Conservation (phyloP, 208 protist genomes). For the Leishmania arabica region DNA sequence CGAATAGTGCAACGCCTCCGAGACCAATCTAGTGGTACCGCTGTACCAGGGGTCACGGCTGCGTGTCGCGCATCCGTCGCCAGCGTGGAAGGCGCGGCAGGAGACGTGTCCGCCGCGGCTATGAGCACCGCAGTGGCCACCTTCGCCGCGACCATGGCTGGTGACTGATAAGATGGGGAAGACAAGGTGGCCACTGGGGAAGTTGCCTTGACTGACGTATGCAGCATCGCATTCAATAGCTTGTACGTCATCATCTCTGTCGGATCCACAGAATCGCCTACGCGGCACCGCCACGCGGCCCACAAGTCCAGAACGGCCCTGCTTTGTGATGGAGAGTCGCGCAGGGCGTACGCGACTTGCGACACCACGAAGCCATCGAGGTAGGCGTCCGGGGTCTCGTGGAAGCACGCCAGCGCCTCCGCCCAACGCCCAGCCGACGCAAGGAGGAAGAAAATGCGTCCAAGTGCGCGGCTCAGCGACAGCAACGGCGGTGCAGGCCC, state of each 20-base stretch:
- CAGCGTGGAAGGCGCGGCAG: slow-evolving; percentile 1
- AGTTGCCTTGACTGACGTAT: slow-evolving; percentile 25
- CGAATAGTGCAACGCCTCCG: slow-evolving; percentile 31
- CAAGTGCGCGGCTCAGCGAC: slow-evolving; percentile 13
- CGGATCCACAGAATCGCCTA: slow-evolving; percentile 52
- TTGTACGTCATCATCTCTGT: slow-evolving; percentile 52
- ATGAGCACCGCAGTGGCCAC: slow-evolving; percentile 22
- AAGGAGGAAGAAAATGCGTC: slow-evolving; percentile 57
- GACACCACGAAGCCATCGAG: slow-evolving; percentile 65
- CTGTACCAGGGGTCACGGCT: slow-evolving; percentile 2
- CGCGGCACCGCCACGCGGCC: slow-evolving; percentile 63
- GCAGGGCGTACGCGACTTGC: slow-evolving; percentile 53
- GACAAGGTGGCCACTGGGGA: slow-evolving; percentile 24
- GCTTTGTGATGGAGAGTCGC: slow-evolving; percentile 13
- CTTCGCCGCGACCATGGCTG: slow-evolving; percentile 2
- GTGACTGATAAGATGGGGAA: slow-evolving; percentile 9
- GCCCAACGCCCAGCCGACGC: slow-evolving; percentile 50
- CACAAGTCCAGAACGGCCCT: slow-evolving; percentile 56
- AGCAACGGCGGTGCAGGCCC: not conserved
- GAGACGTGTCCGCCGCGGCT: slow-evolving; percentile 11
- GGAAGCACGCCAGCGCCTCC: slow-evolving; percentile 56
- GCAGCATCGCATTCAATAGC: slow-evolving; percentile 51
- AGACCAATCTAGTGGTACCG: slow-evolving; percentile 43
- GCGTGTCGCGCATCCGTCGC: not conserved
- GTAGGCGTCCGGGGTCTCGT: slow-evolving; percentile 15